Base-by-base conservation (phyloP, 202 grass and related monocot species). In the Zoysia matrella region DNA sequence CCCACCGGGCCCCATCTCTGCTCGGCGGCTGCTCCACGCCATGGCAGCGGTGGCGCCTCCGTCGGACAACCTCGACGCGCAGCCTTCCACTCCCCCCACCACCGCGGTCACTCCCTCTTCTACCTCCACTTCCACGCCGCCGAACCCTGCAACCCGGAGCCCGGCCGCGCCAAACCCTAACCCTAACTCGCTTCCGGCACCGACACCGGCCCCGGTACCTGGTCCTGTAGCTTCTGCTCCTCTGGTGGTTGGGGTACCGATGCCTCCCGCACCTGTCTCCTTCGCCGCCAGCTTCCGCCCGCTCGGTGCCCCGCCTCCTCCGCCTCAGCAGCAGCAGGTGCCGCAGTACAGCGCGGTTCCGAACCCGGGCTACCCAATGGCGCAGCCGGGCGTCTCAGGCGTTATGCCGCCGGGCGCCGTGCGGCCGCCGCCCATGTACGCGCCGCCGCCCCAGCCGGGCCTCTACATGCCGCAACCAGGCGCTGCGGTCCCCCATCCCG, bases 301-400 rank as follows among this genome's bases (percentile, higher is more conserved):
- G 18, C 83, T 94, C 11, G 91, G 93, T 0, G 93, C 40, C 7
- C 92, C 82, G 0, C 82, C 58, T 9, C 88, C 85, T 42, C 86
- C 52, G 43, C 56, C 73, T 39, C 84, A 72, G 52, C 87, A 75
- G 52, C 87, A 79, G 9, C 72, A 44, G 40, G 73, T 79, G 48
- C 78, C 47, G 8, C 95, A 85, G 83, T 99, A 93, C 79, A 77
- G 85, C 44, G 67, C 85, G 12, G 18, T 95, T 51, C 88, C 83
- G 51, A 99, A 88, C 67, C 87, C 87, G 72, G 86, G 79, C 57
- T 94, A 82, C 84, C 86, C 55, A 71, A 92, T 94, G 88, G 78
- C 67, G 15, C 92, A 90, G 65, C 57, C 42, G 11, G 88, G 81
- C 54, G 68, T 88, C 4, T 42, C 66, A 7, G 75, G 18, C 43